Percentiles rank a stretch among this genome's conserved stretches.
Evolutionary conservation across 1,284 basidiomycete genomes (phyloP).

Genomic region (Leccinum pachyderme): DNA sequence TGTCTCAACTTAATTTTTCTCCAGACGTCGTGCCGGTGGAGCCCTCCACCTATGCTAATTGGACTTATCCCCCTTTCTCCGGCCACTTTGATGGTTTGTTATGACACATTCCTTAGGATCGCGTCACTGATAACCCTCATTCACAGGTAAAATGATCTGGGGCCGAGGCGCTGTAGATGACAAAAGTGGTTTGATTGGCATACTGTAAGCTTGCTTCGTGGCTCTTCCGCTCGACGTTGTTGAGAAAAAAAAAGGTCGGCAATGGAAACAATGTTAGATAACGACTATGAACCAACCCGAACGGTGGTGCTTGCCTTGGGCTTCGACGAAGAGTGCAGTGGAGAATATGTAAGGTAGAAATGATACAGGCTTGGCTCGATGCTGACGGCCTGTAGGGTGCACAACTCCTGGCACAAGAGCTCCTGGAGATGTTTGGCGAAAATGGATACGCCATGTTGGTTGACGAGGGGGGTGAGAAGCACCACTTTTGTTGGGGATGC

Average conservation of each 20-base stretch:
- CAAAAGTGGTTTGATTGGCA: conserved; percentile 50
- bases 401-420: conserved; percentile 29
- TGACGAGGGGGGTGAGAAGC: conserved; percentile 40
- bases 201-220: conserved; percentile 30
- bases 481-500: conserved; percentile 6
- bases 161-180: conserved; percentile 53
- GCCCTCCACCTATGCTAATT: conserved; percentile 47
- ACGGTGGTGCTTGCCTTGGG: conserved; percentile 59
- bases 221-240: not conserved
- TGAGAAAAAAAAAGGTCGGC: conserved; percentile 15
- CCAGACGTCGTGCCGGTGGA: conserved; percentile 61
- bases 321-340: conserved; percentile 63
- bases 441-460: conserved; percentile 54
- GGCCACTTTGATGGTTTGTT: conserved; percentile 46
- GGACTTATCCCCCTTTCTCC: conserved; percentile 55
- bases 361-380: not conserved
- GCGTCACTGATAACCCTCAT: not conserved
- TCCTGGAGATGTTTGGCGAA: conserved; percentile 49
- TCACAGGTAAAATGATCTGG: conserved; percentile 43
- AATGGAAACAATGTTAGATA: conserved; percentile 47
- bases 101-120: not conserved
- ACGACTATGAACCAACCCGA: conserved; percentile 44
- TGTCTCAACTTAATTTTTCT: not conserved
- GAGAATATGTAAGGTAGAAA: conserved; percentile 37
- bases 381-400: conserved; percentile 21